Base-by-base conservation (phyloP, 805 yeast genomes). In the Monosporozyma servazzii region DNA sequence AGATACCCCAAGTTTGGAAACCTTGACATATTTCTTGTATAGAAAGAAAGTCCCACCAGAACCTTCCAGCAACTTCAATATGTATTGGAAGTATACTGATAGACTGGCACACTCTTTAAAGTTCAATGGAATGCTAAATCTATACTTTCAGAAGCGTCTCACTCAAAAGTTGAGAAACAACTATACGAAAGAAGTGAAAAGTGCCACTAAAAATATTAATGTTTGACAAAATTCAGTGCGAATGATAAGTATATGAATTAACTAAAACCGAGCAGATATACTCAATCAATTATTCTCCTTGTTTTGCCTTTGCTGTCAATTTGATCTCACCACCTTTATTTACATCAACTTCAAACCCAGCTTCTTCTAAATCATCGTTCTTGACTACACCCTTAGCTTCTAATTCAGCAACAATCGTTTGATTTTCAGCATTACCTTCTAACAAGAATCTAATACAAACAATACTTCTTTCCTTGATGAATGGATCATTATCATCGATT, bases 401-500 rank as follows among this genome's bases (percentile, higher is more conserved):
- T 53, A 91, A 66, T 37, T 75, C 68, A 0, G 86, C 81, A 0
- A 91, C 89, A 63, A 89, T 80, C 1, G 76, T 72, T 67, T 91
- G 97, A 64, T 91, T 93, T 46, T 71, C 73, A 3, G 57, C 60
- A 59, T 93, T 93, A 9, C 77, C 73, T 23, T 78, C 77, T 15
- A 91, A 67, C 31, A 89, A 67, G 54, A 81, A 82, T 59, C 83
- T 79, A 29, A 93, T 64, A 61, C 96, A 88, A 6, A 91, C 69
- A 33, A 93, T 86, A 1, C 95, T 77, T 53, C 91, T 71, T 62
- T 91, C 99, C 56, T 88, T 84, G 51, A 86, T 83, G 53, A 76
- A 91, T 0, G 97, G 98, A 64, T 93, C 95, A 63, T 86, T 81
- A 45, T 82, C 83, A 65, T 91, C 98, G 48, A 93, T 81, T 40